Evolutionary conservation across 2,329 filamentous ascomycete species (phyloP).

Genomic region (Aspergillus flavus): DNA sequence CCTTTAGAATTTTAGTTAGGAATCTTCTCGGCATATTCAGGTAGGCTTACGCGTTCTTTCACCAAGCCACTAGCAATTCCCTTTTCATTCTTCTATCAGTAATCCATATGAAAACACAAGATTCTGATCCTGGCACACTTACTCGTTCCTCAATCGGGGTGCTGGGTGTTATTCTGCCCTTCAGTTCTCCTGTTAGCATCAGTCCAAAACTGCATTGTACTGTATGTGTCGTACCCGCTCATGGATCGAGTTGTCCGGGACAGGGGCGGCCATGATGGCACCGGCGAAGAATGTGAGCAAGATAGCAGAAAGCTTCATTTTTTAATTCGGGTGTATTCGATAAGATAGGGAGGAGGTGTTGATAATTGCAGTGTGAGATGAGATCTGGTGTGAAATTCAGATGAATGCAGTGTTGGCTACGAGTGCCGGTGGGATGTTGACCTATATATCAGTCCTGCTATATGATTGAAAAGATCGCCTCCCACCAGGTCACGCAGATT

Average conservation of each 20-base stretch:
- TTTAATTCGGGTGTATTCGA: fast-evolving
- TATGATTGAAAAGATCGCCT: too few relatives aligned
- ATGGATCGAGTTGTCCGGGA: background rate
- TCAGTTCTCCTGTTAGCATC: background rate
- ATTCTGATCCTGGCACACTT: too few relatives aligned
- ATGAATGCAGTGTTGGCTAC: background rate
- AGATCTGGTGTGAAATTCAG: background rate
- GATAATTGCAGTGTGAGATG: background rate
- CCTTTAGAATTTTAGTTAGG: too few relatives aligned
- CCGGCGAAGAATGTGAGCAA: background rate
- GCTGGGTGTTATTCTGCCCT: fast-evolving
- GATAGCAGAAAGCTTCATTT: background rate
- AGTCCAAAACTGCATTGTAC: background rate
- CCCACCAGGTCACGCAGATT: too few relatives aligned
- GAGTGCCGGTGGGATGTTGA: fast-evolving
- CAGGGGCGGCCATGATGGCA: background rate
- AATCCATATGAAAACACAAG: too few relatives aligned
- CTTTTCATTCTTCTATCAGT: background rate
- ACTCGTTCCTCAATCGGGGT: background rate
- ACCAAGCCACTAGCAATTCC: too few relatives aligned
- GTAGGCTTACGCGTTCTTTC: too few relatives aligned
- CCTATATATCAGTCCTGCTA: background rate
- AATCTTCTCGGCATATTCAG: too few relatives aligned
- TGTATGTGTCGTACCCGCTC: background rate
- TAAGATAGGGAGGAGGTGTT: background rate